Evolutionary conservation across 2,329 filamentous ascomycete genomes (phyloP).

Genomic region (Cladophialophora yegresii): DNA sequence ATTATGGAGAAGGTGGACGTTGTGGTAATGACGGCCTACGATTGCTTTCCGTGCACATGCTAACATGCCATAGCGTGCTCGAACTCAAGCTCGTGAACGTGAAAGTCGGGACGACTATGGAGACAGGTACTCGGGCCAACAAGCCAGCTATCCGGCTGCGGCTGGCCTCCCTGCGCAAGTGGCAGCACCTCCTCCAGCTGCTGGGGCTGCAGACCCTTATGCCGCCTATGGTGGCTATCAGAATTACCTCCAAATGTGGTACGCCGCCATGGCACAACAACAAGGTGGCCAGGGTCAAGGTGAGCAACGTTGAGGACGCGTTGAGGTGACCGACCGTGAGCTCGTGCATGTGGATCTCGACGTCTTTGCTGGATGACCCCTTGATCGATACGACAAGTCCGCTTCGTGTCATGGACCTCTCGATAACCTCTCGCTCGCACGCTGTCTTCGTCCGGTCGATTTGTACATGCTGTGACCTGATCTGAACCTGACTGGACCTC

Average conservation of each 20-base stretch:
- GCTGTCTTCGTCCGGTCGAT: slow-evolving; percentile 12
- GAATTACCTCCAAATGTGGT: slow-evolving; percentile 78
- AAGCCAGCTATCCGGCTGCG: slow-evolving; percentile 37
- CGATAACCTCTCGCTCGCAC: slow-evolving; percentile 13
- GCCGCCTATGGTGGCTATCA: slow-evolving; percentile 81
- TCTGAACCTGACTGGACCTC: slow-evolving; percentile 9
- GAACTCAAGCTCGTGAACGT: slow-evolving; percentile 48
- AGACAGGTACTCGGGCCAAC: slow-evolving; percentile 40
- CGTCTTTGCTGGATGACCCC: slow-evolving; percentile 26
- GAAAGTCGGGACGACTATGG: slow-evolving; percentile 43
- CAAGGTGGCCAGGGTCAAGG: slow-evolving; percentile 38
- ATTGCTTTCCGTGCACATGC: slow-evolving; percentile 35
- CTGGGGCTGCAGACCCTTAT: slow-evolving; percentile 66
- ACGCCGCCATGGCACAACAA: slow-evolving; percentile 65
- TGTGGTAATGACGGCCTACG: slow-evolving; percentile 64
- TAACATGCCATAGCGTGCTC: slow-evolving; percentile 47
- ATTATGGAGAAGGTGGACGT: slow-evolving; percentile 92
- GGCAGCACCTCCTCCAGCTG: slow-evolving; percentile 52
- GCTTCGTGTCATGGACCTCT: slow-evolving; percentile 21
- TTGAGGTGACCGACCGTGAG: slow-evolving; percentile 35
- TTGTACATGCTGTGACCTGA: slow-evolving; percentile 26
- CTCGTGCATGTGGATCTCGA: slow-evolving; percentile 29
- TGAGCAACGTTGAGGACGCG: slow-evolving; percentile 38
- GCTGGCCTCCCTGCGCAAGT: slow-evolving; percentile 41
- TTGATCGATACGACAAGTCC: slow-evolving; percentile 20